A percentile compares a stretch with the other conserved stretches of the same genome.
These are phyloP conservation scores for Flaveria floridana DNA, from an alignment of 140 eudicot species.

Conservation along the genomic window DNA sequence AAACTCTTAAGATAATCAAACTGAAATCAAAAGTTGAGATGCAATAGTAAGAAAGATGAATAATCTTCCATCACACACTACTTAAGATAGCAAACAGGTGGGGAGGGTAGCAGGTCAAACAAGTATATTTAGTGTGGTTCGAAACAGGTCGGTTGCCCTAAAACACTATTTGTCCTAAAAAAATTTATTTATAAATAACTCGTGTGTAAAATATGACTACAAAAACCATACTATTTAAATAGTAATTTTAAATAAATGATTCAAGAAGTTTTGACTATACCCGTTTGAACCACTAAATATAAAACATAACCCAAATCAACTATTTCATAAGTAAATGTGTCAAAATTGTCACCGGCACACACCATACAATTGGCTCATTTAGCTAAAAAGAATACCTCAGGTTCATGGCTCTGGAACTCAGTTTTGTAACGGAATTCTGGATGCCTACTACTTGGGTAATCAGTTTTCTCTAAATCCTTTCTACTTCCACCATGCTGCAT, in stretches of 20 bases:
- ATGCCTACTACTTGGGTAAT: slow-evolving; percentile 69
- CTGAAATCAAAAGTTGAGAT: slow-evolving; percentile 49
- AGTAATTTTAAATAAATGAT: background rate
- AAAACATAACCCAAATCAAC: background rate
- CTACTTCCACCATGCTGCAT: slow-evolving; percentile 74
- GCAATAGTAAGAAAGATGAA: slow-evolving; percentile 15
- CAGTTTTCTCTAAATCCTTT: slow-evolving; percentile 72
- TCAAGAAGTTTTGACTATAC: background rate
- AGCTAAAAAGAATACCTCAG: slow-evolving; percentile 58
- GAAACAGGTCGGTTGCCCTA: background rate
- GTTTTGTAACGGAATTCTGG: slow-evolving; percentile 98
- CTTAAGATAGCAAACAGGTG: background rate
- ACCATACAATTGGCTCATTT: background rate
- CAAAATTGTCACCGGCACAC: slow-evolving; percentile 1
- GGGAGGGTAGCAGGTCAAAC: background rate
- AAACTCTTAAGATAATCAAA: slow-evolving; percentile 97
- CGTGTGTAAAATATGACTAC: background rate
- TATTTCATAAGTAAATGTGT: background rate
- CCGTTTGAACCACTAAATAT: background rate
- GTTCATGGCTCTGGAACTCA: slow-evolving; percentile 98
- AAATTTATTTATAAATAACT: background rate
- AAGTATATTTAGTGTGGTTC: background rate
- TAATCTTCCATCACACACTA: slow-evolving; percentile 9
- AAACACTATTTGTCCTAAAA: background rate
- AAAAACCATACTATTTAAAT: background rate